These are phyloP conservation scores for Eucalyptus urophylla DNA, from an alignment of 345 rosid genomes.

Conservation along the genomic window DNA sequence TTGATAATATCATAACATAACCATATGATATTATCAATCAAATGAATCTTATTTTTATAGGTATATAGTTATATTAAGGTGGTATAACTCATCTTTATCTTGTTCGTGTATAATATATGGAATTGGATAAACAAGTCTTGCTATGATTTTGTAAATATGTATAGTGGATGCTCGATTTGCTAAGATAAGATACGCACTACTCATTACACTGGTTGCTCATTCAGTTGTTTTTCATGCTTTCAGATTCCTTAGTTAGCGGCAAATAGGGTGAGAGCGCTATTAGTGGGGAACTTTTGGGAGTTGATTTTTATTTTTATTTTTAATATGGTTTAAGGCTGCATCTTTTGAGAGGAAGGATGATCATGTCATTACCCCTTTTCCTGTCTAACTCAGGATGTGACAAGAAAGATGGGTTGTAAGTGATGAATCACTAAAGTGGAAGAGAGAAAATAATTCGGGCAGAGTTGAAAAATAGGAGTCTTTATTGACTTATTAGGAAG, in stretches of 20 bases:
- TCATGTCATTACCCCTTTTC: no score
- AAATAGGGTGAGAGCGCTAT: no score
- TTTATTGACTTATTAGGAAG: not conserved
- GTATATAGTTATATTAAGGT: no score
- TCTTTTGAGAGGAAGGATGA: accelerated
- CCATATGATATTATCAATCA: accelerated
- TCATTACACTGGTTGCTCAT: accelerated
- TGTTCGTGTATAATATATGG: no score
- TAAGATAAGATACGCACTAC: accelerated
- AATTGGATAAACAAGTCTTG: no score
- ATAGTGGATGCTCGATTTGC: accelerated
- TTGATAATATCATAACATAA: no score
- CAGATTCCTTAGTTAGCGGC: no score
- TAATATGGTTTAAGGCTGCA: accelerated
- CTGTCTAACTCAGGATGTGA: accelerated
- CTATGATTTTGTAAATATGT: no score
- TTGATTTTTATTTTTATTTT: no score
- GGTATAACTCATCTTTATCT: accelerated
- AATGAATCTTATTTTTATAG: no score
- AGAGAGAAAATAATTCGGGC: not conserved
- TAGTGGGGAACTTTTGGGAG: no score
- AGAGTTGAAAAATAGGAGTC: not conserved
- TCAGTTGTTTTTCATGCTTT: no score
- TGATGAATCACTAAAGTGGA: not conserved
- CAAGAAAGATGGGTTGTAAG: not conserved